Base-by-base conservation (phyloP, 1,284 basidiomycete species). In the Anthracocystis walkeri region DNA sequence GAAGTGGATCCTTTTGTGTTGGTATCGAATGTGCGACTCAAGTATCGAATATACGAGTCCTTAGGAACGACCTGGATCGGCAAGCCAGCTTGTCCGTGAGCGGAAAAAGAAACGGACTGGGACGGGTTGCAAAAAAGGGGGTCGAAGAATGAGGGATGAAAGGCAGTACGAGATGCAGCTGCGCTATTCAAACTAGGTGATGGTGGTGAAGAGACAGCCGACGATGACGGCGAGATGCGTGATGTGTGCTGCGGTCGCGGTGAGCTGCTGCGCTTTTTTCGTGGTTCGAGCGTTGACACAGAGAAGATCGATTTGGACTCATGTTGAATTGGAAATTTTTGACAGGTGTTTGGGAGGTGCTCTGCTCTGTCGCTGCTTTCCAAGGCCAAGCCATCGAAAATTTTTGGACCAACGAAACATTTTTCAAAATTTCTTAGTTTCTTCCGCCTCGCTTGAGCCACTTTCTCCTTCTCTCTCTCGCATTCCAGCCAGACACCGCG, bases 41-140 rank as follows among this genome's bases (percentile, higher is more conserved):
- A 23, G 35, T 51, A 45, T 67, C 40, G 42, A 52, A 20, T 21
- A 27, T 10, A n/a, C 27, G 35, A 44, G 12, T 20, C 42, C 10
- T 45, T 31, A 20, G 14, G 20, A 44, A 52, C 40, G 44, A 58
- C 54, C 62, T 55, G 45, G 58, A 55, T 65, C 58, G 68, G 62
- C 68, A 71, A 71, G 68, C 68, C 68, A 55, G 68, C 54, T 61
- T 62, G 65, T 60, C 65, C 49, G 57, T 33, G 27, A 10, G 18
- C 16, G 25, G 4, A 27, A 23, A n/a, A 48, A n/a, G 29, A n/a
- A 48, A 29, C 46, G 46, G 27, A 48, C 27, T 20, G 18, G 20
- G 25, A 18, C 35, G 45, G 64, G 58, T 46, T 58, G 64, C 53
- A 23, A 50, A 21, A 25, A 31, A 48, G 48, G 57, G 27, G 29